Evolutionary conservation across 768 basidiomycete species (phyloP).

Genomic region (Serendipita sp.): DNA sequence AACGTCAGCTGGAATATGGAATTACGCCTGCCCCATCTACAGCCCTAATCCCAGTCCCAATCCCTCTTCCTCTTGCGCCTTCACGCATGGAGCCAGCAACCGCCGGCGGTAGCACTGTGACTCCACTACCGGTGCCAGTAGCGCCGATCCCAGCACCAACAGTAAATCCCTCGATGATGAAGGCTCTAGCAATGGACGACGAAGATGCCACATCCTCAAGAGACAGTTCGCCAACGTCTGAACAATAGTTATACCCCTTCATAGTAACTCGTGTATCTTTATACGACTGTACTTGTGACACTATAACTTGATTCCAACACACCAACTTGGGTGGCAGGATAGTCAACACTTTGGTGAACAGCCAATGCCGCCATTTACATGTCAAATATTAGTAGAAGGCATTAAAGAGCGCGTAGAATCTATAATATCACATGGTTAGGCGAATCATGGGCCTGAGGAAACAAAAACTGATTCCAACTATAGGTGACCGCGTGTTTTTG

Average conservation of each 20-base stretch:
- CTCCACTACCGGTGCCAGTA: neutral
- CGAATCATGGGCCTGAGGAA: conserved; percentile 4
- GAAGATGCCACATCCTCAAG: no score
- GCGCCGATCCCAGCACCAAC: neutral
- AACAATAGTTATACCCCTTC: neutral
- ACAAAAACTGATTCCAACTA: neutral
- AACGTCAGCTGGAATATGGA: conserved; percentile 67
- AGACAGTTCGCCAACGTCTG: neutral
- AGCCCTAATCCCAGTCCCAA: neutral
- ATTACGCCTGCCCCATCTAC: neutral
- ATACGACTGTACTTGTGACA: neutral
- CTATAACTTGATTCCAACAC: neutral
- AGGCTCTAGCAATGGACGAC: neutral
- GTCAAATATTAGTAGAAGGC: conserved; percentile 17
- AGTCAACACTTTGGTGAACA: neutral
- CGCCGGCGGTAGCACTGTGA: neutral
- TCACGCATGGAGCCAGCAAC: neutral
- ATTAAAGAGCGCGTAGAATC: conserved; percentile 24
- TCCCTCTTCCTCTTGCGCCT: neutral
- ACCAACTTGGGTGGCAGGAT: neutral
- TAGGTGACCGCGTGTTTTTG: conserved; percentile 46
- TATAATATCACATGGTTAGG: conserved; percentile 19
- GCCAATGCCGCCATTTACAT: conserved; percentile 22
- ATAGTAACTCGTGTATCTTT: neutral
- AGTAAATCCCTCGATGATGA: neutral